These are phyloP conservation scores for Mycena galopus DNA, from an alignment of 768 basidiomycete species.

Conservation along the genomic window DNA sequence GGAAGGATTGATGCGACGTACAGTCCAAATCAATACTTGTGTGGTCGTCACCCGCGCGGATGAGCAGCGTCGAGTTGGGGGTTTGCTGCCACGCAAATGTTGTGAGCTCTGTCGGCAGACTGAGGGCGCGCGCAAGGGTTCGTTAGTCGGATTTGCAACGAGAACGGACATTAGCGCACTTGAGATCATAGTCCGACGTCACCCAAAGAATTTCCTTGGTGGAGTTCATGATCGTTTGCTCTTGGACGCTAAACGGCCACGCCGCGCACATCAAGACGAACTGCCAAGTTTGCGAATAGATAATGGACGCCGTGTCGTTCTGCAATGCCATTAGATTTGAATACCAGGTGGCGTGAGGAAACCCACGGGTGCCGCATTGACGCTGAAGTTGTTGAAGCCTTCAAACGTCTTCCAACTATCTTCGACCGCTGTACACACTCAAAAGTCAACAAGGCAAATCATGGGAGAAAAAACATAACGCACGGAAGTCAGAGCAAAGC, in stretches of 20 bases:
- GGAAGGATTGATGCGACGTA: too few species aligned
- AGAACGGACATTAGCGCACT: conserved; percentile 11
- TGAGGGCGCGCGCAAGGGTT: not conserved
- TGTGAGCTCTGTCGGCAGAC: conserved; percentile 24
- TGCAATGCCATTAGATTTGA: not conserved
- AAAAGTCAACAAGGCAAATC: not conserved
- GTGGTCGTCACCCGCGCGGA: conserved; percentile 36
- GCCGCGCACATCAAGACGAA: not conserved
- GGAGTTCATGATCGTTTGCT: not conserved
- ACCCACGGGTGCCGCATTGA: too few species aligned
- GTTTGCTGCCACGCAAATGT: conserved; percentile 26
- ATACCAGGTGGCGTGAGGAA: too few species aligned
- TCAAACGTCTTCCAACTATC: not conserved
- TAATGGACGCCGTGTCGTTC: not conserved
- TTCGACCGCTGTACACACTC: not conserved
- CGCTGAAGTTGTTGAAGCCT: not conserved
- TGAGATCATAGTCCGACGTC: conserved; percentile 32
- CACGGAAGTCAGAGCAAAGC: conserved; percentile 26
- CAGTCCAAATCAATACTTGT: conserved; percentile 27
- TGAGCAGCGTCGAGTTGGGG: conserved; percentile 22
- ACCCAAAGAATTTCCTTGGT: conserved; percentile 17
- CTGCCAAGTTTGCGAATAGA: conserved; percentile 24
- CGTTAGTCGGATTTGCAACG: not conserved
- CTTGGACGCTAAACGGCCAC: conserved; percentile 13
- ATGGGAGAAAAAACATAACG: not conserved